phyloP scores from a whole-genome alignment of 2,329 filamentous ascomycete species.

The Fusarium tuaranense region DNA sequence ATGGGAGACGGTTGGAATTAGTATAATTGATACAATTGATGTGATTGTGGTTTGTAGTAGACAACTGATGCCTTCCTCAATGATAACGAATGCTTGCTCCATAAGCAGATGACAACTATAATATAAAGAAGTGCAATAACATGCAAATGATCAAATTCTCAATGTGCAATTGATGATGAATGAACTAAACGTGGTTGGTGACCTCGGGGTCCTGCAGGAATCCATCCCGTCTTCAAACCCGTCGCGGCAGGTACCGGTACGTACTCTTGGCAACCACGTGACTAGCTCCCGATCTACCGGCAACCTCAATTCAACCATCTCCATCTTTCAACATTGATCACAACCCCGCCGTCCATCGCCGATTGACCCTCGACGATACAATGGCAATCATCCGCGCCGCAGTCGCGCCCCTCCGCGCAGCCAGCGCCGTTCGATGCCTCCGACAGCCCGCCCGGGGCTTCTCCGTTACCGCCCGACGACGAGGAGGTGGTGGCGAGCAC shows the following conservation, averaged over 20 bases:
- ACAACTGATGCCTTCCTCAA: neutral
- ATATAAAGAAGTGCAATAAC: neutral
- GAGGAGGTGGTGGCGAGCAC: constrained; percentile 65
- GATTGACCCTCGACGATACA: constrained; percentile 30
- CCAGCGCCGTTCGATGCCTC: constrained; percentile 53
- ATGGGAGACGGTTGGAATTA: neutral
- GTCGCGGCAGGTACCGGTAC: neutral
- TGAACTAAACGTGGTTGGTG: neutral
- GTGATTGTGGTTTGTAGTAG: neutral
- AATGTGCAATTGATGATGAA: neutral
- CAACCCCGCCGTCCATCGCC: constrained; percentile 39
- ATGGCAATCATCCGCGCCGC: constrained; percentile 54
- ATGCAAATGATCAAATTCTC: neutral
- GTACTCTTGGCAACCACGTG: constrained; percentile 36
- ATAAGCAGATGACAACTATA: neutral
- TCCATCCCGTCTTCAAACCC: neutral
- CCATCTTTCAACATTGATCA: constrained; percentile 45
- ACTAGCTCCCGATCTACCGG: constrained; percentile 39
- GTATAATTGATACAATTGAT: neutral
- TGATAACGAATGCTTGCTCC: neutral
- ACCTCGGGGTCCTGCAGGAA: neutral
- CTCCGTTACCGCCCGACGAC: constrained; percentile 58
- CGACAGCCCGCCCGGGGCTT: constrained; percentile 56
- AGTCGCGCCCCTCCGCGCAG: constrained; percentile 51
- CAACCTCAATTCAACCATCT: constrained; percentile 38